phyloP scores from a whole-genome alignment of 306 rosid genomes.

The Ceratonia siliqua region DNA sequence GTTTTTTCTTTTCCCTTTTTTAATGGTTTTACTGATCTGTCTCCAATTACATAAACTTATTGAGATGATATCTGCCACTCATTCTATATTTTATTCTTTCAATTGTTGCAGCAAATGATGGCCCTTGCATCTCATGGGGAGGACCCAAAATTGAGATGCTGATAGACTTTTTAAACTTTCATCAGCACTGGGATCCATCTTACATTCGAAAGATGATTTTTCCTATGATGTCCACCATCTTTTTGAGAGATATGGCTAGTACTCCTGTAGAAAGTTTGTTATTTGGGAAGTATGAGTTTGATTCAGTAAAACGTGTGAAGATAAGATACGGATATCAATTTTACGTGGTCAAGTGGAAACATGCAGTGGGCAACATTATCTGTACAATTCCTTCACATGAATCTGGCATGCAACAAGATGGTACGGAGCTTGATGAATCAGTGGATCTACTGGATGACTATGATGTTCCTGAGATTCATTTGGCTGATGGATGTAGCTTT shows the following conservation, averaged over 20 bases:
- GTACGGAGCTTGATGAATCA: slow-evolving; percentile 49
- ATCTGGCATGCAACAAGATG: slow-evolving; percentile 47
- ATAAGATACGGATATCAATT: slow-evolving; percentile 59
- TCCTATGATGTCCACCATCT: slow-evolving; percentile 84
- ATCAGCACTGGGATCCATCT: slow-evolving; percentile 79
- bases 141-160: slow-evolving; percentile 64
- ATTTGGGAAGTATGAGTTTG: slow-evolving; percentile 70
- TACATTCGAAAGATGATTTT: slow-evolving; percentile 64
- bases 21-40: background rate
- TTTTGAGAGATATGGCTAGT: slow-evolving; percentile 63
- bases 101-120: slow-evolving; percentile 51
- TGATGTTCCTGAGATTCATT: slow-evolving; percentile 49
- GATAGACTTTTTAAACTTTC: slow-evolving; percentile 65
- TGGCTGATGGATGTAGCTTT: slow-evolving; percentile 57
- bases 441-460: slow-evolving; percentile 52
- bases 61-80: slow-evolving; percentile 1
- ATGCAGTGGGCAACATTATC: slow-evolving; percentile 13
- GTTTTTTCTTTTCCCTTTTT: background rate
- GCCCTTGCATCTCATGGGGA: slow-evolving; percentile 58
- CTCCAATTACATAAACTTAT: background rate
- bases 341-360: slow-evolving; percentile 81
- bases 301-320: slow-evolving; percentile 70
- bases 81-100: slow-evolving; percentile 18
- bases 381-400: slow-evolving; percentile 36
- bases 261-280: slow-evolving; percentile 42